Conservation (phyloP, 305 asterid genomes). For the Nicotiana rustica region DNA sequence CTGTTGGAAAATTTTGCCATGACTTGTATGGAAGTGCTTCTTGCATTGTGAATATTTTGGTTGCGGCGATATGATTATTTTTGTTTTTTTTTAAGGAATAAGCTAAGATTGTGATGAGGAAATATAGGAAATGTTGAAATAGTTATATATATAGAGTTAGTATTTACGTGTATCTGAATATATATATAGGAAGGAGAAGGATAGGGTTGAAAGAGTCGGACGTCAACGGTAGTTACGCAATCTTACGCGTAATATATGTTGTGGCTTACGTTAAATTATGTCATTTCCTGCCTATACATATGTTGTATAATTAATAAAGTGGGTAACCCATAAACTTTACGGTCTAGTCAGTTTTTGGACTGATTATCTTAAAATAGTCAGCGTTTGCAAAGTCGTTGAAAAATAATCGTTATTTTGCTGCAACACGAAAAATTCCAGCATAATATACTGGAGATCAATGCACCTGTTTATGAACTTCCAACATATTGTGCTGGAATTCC, state of each 20-base stretch:
- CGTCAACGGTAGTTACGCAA: not conserved
- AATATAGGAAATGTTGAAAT: not conserved
- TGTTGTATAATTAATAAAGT: not conserved
- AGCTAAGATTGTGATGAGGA: not conserved
- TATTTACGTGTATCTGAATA: no score
- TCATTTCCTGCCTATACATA: constrained; percentile 33
- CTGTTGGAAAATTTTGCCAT: not conserved
- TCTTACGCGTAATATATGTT: not conserved
- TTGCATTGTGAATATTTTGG: not conserved
- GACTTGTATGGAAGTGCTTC: constrained; percentile 33
- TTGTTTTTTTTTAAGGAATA: not conserved
- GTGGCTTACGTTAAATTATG: constrained; percentile 42
- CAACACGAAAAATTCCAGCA: no score
- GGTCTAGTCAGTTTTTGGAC: no score
- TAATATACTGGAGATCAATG: no score
- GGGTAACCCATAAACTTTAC: not conserved
- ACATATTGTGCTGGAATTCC: no score
- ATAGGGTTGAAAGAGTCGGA: not conserved
- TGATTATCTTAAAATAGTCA: no score
- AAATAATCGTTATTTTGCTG: no score
- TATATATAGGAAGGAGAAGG: not conserved
- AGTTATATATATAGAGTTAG: not conserved
- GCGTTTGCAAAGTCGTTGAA: no score
- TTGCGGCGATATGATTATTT: not conserved
- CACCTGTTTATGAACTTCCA: no score